Evolutionary conservation across 2,329 filamentous ascomycete species (phyloP).

Genomic region (Fusarium keratoplasticum): DNA sequence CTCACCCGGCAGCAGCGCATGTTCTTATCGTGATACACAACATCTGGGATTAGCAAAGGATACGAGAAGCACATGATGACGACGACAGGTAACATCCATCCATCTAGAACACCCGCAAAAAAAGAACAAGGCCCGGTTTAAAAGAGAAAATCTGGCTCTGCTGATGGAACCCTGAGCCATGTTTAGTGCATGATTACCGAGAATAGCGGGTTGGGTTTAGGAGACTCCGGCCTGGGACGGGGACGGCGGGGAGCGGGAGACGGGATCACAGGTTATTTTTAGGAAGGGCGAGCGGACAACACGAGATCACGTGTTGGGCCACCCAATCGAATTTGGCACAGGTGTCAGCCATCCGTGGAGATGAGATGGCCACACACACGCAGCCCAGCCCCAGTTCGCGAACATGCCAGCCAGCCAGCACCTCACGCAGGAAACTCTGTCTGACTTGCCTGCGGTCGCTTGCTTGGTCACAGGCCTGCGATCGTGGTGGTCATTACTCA

Average conservation of each 20-base stretch:
- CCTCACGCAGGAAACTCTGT: neutral
- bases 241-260: slow-evolving; percentile 2
- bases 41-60: neutral
- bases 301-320: slow-evolving; percentile 47
- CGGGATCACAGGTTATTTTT: slow-evolving; percentile 37
- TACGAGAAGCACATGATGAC: slow-evolving; percentile 8
- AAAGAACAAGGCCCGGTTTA: neutral
- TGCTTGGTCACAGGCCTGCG: neutral
- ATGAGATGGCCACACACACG: neutral
- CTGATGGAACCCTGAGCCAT: slow-evolving; percentile 24
- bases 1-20: neutral
- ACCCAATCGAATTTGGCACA: slow-evolving; percentile 11
- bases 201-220: slow-evolving; percentile 30
- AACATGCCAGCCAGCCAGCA: neutral
- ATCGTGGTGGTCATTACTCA: neutral
- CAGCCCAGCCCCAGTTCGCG: neutral
- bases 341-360: slow-evolving; percentile 13
- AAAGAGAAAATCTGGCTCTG: slow-evolving; percentile 9
- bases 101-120: neutral
- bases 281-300: slow-evolving; percentile 34
- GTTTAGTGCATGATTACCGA: slow-evolving; percentile 40
- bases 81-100: neutral
- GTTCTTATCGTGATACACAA: neutral
- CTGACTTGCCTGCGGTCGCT: neutral
- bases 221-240: slow-evolving; percentile 20